Evolutionary conservation across 2,329 filamentous ascomycete species (phyloP), one percentile per base, ranked within the genome.

Genomic region (Xylogone sp.): DNA sequence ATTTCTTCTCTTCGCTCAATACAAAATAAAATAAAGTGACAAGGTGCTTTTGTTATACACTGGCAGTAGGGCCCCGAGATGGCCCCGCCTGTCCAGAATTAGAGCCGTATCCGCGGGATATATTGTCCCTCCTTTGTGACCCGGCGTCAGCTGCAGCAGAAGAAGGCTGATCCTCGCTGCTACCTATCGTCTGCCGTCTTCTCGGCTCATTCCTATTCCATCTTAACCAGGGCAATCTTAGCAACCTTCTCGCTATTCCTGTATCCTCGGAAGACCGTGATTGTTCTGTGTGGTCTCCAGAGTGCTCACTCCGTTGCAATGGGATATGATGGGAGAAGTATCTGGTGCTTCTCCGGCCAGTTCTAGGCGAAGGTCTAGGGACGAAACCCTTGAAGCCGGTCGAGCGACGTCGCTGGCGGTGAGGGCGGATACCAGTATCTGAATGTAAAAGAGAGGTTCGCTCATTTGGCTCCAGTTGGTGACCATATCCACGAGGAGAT

Each of bases 331-430:
- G 21, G 21, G 18, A 39, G n/a, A 18, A 13, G n/a, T 39, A 9
- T 16, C 34, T 7, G 12, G n/a, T 52, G 49, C 24, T 45, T 43
- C 34, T 34, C 46, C 16, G 16, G 2, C 46, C 29, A 7, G 27
- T 46, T 13, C 59, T 49, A 1, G 59, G 57, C 19, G 51, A 46
- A 2, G 63, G 61, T 39, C 81, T 71, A 5, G 82, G 80, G 4
- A 75, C 79, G 50, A 85, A 82, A 0, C 82, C 80, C 0, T 80
- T 81, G 54, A 86, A 85, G 0, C 82, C 82, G 0, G 79, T 84
- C 16, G 81, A 84, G 59, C 77, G 81, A 57, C 82, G 70, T 43
- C 82, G 68, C 24, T 76, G 69, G 13, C 58, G 48, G 12, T 45
- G n/a, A 8, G 46, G 59, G 39, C 51, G 53, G 10, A 39, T 39